Conservation (phyloP, 805 yeast genomes). For the Saccharomycopsis javanensis region DNA sequence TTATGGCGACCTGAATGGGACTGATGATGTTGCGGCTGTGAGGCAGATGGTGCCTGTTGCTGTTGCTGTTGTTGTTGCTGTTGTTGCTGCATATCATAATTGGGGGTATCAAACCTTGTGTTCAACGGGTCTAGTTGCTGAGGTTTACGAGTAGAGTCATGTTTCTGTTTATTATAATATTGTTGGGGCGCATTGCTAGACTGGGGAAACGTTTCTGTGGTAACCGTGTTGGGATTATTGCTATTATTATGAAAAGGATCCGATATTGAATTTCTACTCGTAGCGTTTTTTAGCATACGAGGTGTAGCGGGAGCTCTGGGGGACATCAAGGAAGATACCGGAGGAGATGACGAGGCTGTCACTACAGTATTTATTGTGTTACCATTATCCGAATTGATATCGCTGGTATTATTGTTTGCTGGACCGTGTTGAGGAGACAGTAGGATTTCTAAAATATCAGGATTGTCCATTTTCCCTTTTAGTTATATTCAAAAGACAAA, state of each 20-base stretch:
- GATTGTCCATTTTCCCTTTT: conserved; percentile 13
- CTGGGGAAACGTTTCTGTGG: not conserved
- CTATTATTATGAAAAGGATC: conserved; percentile 14
- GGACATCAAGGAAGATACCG: conserved; percentile 13
- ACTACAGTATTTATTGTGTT: conserved; percentile 15
- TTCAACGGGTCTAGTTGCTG: not conserved
- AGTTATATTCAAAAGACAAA: too few relatives aligned
- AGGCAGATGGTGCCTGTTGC: conserved; percentile 14
- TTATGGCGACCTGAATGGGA: conserved; percentile 11
- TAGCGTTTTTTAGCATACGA: conserved; percentile 53
- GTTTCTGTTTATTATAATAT: not conserved
- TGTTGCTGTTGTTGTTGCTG: conserved; percentile 7
- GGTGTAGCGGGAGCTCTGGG: conserved; percentile 54
- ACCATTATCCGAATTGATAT: not conserved
- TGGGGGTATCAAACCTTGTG: not conserved
- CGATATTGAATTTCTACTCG: conserved; percentile 27
- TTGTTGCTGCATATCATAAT: not conserved
- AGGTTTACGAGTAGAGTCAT: not conserved
- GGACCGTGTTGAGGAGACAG: not conserved
- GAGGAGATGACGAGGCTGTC: not conserved
- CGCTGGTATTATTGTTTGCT: not conserved
- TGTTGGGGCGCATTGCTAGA: not conserved
- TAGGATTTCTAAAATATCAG: not conserved
- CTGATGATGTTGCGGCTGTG: conserved; percentile 1
- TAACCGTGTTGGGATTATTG: not conserved